Conservation (phyloP, 805 yeast genomes). For the Metschnikowia santaceciliae region DNA sequence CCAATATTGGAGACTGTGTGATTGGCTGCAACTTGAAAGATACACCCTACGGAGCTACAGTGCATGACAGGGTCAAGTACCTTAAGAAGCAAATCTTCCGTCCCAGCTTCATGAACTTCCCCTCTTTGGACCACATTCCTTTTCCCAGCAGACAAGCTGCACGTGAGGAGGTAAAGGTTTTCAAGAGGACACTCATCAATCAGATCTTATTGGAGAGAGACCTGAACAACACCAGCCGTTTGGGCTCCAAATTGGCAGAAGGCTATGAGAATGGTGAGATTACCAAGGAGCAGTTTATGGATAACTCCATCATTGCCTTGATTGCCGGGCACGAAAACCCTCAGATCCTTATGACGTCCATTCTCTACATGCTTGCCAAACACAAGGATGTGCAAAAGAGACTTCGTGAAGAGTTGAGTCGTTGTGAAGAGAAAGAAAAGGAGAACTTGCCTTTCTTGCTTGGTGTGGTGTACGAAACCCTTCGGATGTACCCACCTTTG, state of each 20-base stretch:
- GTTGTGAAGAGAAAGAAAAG: neutral
- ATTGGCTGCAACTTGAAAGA: constrained; percentile 48
- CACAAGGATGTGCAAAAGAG: constrained; percentile 29
- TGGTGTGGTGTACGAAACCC: constrained; percentile 42
- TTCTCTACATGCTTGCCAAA: constrained; percentile 46
- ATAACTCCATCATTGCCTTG: constrained; percentile 51
- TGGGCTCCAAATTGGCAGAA: constrained; percentile 29
- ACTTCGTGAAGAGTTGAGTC: constrained; percentile 21
- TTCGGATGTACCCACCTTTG: constrained; percentile 53
- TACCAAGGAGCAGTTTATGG: constrained; percentile 45
- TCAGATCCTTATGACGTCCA: constrained; percentile 45
- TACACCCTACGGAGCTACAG: constrained; percentile 25
- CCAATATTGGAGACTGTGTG: constrained; percentile 47
- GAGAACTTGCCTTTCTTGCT: constrained; percentile 23
- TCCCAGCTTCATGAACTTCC: constrained; percentile 53
- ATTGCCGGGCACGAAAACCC: constrained; percentile 68
- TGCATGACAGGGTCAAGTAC: constrained; percentile 38
- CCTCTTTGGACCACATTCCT: constrained; percentile 48
- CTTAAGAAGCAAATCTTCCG: constrained; percentile 53
- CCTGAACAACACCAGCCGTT: constrained; percentile 29
- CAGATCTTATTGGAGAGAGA: constrained; percentile 25
- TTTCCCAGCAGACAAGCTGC: constrained; percentile 46
- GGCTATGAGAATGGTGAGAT: constrained; percentile 37
- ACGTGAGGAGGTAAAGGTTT: constrained; percentile 30
- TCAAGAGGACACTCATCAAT: constrained; percentile 16